Conservation (phyloP, 306 rosid species). For the Rosa multiflora region DNA sequence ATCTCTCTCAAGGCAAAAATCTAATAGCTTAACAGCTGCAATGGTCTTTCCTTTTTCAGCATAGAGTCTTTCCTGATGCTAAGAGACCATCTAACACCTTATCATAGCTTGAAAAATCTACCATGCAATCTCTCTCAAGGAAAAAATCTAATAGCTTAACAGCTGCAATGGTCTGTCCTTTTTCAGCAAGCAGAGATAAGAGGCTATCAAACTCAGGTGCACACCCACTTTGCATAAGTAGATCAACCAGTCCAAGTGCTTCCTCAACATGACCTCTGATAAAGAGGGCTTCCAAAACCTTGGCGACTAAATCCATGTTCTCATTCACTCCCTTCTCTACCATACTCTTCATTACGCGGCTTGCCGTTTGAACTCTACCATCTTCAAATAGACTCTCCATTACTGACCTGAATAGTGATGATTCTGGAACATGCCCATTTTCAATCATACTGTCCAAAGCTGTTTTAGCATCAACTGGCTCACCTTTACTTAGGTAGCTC, state of each 20-base stretch:
- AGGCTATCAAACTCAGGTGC: slow-evolving; percentile 63
- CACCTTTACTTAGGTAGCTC: slow-evolving; percentile 82
- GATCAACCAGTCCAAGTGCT: slow-evolving; percentile 75
- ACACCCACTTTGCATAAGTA: slow-evolving; percentile 55
- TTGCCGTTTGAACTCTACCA: slow-evolving; percentile 90
- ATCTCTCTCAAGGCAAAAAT: slow-evolving; percentile 81
- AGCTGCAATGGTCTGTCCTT: slow-evolving; percentile 85
- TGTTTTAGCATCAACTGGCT: slow-evolving; percentile 84
- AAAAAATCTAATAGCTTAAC: slow-evolving; percentile 81
- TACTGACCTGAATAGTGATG: slow-evolving; percentile 62
- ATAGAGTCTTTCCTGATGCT: slow-evolving; percentile 69
- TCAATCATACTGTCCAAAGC: slow-evolving; percentile 89
- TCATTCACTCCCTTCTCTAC: slow-evolving; percentile 83
- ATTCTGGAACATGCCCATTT: slow-evolving; percentile 70
- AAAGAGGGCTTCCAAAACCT: slow-evolving; percentile 84
- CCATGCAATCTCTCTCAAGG: slow-evolving; percentile 60
- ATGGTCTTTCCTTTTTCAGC: slow-evolving; percentile 84
- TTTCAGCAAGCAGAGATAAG: slow-evolving; percentile 67
- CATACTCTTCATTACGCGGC: slow-evolving; percentile 90
- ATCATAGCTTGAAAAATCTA: slow-evolving; percentile 69
- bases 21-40: slow-evolving; percentile 83
- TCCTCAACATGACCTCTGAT: slow-evolving; percentile 92
- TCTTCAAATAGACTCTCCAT: slow-evolving; percentile 79
- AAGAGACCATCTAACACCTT: slow-evolving; percentile 79
- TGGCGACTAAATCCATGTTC: slow-evolving; percentile 77